A percentile compares a stretch with the other conserved stretches of the same genome.
Evolutionary conservation across 2,329 filamentous ascomycete genomes (phyloP).

Genomic region (Sphaerostilbella broomeana): DNA sequence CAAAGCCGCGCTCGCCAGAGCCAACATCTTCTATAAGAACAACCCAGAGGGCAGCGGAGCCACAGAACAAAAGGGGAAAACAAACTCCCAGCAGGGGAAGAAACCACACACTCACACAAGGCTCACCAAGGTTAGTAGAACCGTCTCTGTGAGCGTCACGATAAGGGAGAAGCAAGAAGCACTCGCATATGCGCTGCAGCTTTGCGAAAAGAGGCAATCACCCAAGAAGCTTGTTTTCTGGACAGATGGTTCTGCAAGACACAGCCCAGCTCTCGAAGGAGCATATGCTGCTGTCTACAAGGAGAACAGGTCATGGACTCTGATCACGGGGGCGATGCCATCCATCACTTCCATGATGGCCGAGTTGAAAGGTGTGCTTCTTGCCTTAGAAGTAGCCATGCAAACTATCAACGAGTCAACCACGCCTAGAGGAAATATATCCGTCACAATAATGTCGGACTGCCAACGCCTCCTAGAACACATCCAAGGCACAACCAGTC

Average conservation of each 20-base stretch:
- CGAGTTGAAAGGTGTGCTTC: slow-evolving; percentile 13
- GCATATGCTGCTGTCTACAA: slow-evolving; percentile 1
- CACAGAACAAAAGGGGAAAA: too few species aligned
- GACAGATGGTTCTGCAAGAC: neutral
- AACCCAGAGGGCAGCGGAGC: too few species aligned
- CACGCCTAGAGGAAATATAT: neutral
- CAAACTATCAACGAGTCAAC: neutral
- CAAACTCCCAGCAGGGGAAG: too few species aligned
- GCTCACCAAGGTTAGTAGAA: too few species aligned
- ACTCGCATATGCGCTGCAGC: neutral
- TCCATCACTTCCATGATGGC: neutral
- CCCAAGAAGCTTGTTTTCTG: neutral
- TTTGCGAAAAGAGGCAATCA: neutral
- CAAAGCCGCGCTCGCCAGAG: too few species aligned
- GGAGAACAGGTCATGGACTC: neutral
- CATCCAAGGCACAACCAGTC: neutral
- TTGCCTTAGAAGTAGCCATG: slow-evolving; percentile 14
- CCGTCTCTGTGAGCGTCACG: too few species aligned
- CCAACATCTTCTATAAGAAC: too few species aligned
- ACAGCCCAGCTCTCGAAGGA: neutral
- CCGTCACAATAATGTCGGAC: slow-evolving; percentile 15
- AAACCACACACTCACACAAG: too few species aligned
- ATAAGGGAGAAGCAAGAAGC: neutral
- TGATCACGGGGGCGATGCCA: neutral
- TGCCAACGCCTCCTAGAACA: slow-evolving; percentile 1